Base-by-base conservation (phyloP, 768 basidiomycete species). In the Neoboletus subvelutipes region DNA sequence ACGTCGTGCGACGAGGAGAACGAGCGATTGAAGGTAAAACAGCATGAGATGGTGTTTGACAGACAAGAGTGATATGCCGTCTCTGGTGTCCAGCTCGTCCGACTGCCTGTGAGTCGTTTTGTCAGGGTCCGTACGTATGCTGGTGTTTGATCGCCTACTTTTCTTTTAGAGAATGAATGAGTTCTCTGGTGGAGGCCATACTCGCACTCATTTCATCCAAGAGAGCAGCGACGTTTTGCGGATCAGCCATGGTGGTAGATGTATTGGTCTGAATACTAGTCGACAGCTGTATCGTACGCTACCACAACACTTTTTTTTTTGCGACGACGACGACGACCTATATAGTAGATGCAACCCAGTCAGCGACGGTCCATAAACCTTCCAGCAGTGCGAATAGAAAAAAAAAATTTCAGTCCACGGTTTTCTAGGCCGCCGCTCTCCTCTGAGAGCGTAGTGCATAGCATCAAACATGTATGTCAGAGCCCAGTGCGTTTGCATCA, bases 41-140 rank as follows among this genome's bases (percentile, higher is more conserved):
- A 98, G 73, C 57, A 97, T 79, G 22, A 90, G 71, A 52, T 94
- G 84, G 63, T 94, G 88, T 74, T 97, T 95, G 49, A 94, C 74
- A 12, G 92, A 90, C 24, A 99, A 78, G 5, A 99, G 79, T 0
- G 97, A 98, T 58, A 99, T 92, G 39, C 97, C 97, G 31, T 91
- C 81, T 64, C 78, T 80, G 12, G 79, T 82, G 58, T 88, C 79
- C 33, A 83, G 53, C 31, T 77, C 75, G 28, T 73, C 61, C 3
- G 68, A 55, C 31, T 68, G 61, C 57, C 74, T 80, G 54, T 20
- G 48, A 18, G 13, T n/a, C 3, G 7, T 41, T 9, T 20, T 47
- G 65, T 57, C 62, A 75, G 59, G 36, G 41, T 47, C 50, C 37
- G 33, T 48, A 42, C 4, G 46, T 47, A 31, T 15, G 7, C 33